Evolutionary conservation across 106 monocot species (phyloP).

Genomic region (Acanthochlamys bracteata): DNA sequence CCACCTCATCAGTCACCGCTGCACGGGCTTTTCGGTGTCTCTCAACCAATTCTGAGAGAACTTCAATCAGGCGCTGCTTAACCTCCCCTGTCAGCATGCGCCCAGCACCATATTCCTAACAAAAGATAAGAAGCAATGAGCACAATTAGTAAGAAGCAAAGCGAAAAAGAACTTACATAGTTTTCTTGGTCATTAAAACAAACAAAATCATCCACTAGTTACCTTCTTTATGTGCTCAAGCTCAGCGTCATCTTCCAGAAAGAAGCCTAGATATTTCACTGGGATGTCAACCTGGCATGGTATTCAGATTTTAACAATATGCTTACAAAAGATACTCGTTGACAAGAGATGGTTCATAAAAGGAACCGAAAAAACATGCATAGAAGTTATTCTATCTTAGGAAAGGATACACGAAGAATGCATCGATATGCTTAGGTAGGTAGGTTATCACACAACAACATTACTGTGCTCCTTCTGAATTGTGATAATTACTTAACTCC

Average conservation of each 20-base stretch:
- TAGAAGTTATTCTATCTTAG: no score
- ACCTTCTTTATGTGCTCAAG: conserved; percentile 86
- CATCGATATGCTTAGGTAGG: no score
- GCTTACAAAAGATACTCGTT: no score
- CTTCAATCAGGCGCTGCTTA: conserved; percentile 63
- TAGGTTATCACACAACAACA: no score
- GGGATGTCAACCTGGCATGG: conserved; percentile 76
- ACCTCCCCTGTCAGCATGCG: conserved; percentile 87
- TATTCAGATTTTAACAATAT: not conserved
- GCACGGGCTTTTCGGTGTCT: conserved; percentile 70
- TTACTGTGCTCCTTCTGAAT: no score
- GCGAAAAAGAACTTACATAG: not conserved
- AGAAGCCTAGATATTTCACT: conserved; percentile 86
- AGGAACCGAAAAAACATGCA: no score
- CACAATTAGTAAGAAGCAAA: not conserved
- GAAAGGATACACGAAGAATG: no score
- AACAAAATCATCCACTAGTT: conserved; percentile 2
- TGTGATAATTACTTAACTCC: no score
- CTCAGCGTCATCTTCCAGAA: conserved; percentile 90
- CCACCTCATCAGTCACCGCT: conserved; percentile 75
- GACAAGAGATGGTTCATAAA: no score
- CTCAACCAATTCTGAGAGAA: conserved; percentile 77
- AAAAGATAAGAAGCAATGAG: not conserved
- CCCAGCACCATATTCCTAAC: conserved; percentile 80
- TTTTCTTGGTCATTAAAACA: not conserved